phyloP scores from a whole-genome alignment of 75 land plant genomes.

The Selaginella moellendorffii region DNA sequence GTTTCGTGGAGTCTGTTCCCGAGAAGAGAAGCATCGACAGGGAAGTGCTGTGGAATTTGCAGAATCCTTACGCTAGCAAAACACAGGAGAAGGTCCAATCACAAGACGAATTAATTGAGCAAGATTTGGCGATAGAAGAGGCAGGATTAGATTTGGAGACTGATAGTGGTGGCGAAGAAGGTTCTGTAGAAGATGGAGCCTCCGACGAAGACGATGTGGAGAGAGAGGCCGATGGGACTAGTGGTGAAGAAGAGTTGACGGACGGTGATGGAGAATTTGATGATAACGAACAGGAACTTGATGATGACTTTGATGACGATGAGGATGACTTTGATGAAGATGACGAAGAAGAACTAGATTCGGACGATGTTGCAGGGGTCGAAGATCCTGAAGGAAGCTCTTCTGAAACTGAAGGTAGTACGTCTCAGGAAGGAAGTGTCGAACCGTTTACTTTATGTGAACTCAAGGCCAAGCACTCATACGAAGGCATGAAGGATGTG shows the following conservation, averaged over 20 bases:
- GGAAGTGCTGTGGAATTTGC: not conserved
- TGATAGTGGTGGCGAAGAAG: not conserved
- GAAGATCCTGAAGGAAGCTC: conserved; percentile 11
- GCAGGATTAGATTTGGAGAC: not conserved
- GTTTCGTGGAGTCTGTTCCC: conserved; percentile 25
- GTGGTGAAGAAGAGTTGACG: too few species aligned
- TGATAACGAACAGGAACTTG: not conserved
- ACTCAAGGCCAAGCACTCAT: not conserved
- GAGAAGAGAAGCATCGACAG: not conserved
- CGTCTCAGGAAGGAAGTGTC: conserved; percentile 1
- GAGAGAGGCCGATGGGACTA: not conserved
- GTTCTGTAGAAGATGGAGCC: not conserved
- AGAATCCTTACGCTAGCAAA: not conserved
- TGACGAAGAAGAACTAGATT: conserved; percentile 1
- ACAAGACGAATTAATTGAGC: not conserved
- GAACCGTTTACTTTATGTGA: conserved; percentile 2
- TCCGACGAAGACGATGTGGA: not conserved
- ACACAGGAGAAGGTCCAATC: not conserved
- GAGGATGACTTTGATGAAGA: not conserved
- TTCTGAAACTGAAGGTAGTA: conserved; percentile 5
- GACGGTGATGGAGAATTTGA: not conserved
- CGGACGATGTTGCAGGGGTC: conserved; percentile 1
- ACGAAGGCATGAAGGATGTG: conserved; percentile 31
- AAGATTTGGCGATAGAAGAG: not conserved
- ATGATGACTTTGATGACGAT: conserved; percentile 7